Base-by-base conservation (phyloP, 2,329 filamentous ascomycete genomes). In the Colletotrichum sp. region DNA sequence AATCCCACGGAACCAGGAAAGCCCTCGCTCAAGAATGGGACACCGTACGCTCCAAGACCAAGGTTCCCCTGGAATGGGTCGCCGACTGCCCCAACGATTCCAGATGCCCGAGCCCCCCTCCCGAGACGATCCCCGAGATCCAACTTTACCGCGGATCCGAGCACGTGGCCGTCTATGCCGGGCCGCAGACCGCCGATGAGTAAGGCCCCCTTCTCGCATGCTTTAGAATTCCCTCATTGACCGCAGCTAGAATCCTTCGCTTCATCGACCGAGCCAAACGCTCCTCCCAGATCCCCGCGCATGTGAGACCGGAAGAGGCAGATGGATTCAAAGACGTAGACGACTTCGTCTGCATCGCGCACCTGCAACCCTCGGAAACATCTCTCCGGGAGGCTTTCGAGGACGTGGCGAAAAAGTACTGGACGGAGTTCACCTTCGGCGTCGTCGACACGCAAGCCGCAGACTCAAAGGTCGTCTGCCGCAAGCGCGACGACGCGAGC, bases 361-460 rank as follows among this genome's bases (percentile, higher is more conserved):
- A 82, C 61, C 55, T 85, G 4, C 59, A 70, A 19, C 29, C 72
- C 2, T 73, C 75, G 6, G 80, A 83, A 63, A 71, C 78, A 5
- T 65, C 44, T 8, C 72, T 79, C 8, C 75, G 77, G 3, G 44
- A 76, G 15, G 69, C 70, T 3, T 83, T 85, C 49, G 72, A 78
- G 8, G 74, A 79, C 9, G 77, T 82, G 1, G 84, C 84, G 2
- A 61, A 64, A 11, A 77, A 75, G 29, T 82, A 83, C 72, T 77
- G 78, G 8, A 79, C 81, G 15, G 83, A 86, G 74, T 86, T 86
- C 71, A 82, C 80, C 3, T 86, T 86, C 64, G 84, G 82, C 15
- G 15, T 82, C 15, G 77, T 78, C 7, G 73, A 81, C 32, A n/a
- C 71, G 3, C 73, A 72, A 4, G 63, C 78, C 8, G 63, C 75